A percentile compares a stretch with the other conserved stretches of the same genome.
Conservation (phyloP, 352 stramenopile genomes). For the Aphanomyces euteiches region DNA sequence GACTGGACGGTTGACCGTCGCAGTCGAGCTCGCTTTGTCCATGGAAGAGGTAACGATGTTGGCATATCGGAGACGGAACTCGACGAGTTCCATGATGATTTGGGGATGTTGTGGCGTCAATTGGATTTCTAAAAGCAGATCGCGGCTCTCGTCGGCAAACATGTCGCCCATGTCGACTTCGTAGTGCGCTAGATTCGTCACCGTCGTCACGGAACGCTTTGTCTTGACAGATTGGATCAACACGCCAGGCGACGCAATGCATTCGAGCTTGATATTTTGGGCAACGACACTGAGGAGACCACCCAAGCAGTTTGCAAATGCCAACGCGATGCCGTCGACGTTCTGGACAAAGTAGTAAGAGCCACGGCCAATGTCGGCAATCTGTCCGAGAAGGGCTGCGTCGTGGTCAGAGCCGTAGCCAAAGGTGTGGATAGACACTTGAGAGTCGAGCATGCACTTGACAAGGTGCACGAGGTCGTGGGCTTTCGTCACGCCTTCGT, state of each 20-base stretch:
- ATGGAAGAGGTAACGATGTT: not conserved
- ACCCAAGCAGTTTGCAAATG: constrained; percentile 59
- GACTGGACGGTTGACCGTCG: not conserved
- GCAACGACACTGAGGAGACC: constrained; percentile 55
- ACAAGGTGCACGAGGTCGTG: not conserved
- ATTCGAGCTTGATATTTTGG: constrained; percentile 44
- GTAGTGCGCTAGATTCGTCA: not conserved
- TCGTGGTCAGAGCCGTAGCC: constrained; percentile 55
- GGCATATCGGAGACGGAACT: constrained; percentile 9
- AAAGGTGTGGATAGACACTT: constrained; percentile 44
- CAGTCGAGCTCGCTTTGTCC: not conserved
- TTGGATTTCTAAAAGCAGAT: constrained; percentile 22
- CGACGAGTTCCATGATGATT: not conserved
- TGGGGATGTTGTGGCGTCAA: not conserved
- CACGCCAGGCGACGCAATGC: constrained; percentile 34
- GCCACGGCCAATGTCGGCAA: constrained; percentile 39
- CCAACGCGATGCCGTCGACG: constrained; percentile 27
- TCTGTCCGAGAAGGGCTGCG: constrained; percentile 37
- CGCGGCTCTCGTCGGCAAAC: constrained; percentile 29
- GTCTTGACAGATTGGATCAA: constrained; percentile 4
- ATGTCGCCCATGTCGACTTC: constrained; percentile 32
- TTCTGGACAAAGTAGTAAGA: constrained; percentile 42
- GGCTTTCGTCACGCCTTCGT: constrained; percentile 37
- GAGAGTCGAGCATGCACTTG: not conserved
- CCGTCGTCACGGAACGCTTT: not conserved